These are phyloP conservation scores for Candida manassasensis DNA, from an alignment of 805 yeast genomes.

Conservation along the genomic window DNA sequence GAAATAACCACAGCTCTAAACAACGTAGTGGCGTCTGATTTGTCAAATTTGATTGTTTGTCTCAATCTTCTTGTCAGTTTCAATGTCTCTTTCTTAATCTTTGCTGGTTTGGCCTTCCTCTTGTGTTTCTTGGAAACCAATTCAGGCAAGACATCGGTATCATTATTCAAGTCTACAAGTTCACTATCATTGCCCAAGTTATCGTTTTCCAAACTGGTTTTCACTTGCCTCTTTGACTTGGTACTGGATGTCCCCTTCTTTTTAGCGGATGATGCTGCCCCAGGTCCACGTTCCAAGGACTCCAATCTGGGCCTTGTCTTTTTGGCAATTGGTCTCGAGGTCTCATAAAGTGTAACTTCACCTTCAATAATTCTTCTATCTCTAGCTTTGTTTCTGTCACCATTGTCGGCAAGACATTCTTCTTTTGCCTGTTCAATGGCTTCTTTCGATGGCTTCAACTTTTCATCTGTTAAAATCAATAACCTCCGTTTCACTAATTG, in stretches of 20 bases:
- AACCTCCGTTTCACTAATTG: constrained; percentile 25
- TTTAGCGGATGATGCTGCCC: background rate
- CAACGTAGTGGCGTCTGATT: constrained; percentile 49
- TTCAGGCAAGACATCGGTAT: constrained; percentile 1
- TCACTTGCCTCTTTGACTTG: background rate
- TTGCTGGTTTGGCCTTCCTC: constrained; percentile 11
- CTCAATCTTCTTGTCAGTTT: constrained; percentile 10
- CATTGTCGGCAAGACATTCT: constrained; percentile 23
- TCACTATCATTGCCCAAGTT: background rate
- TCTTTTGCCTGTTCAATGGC: constrained; percentile 22
- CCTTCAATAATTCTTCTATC: constrained; percentile 23
- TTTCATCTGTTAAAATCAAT: constrained; percentile 26
- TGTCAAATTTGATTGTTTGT: constrained; percentile 23
- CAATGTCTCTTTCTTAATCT: background rate
- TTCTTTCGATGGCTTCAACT: constrained; percentile 22
- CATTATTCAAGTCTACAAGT: background rate
- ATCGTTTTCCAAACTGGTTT: background rate
- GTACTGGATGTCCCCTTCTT: background rate
- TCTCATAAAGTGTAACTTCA: constrained; percentile 20
- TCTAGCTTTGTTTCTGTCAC: constrained; percentile 9
- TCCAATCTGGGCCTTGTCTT: constrained; percentile 19
- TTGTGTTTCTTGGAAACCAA: constrained; percentile 12
- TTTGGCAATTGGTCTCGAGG: constrained; percentile 6
- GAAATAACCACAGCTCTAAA: constrained; percentile 65
- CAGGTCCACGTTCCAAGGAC: constrained; percentile 10